Conservation (phyloP, 805 yeast species). For the Vanderwaltozyma tropicalis region DNA sequence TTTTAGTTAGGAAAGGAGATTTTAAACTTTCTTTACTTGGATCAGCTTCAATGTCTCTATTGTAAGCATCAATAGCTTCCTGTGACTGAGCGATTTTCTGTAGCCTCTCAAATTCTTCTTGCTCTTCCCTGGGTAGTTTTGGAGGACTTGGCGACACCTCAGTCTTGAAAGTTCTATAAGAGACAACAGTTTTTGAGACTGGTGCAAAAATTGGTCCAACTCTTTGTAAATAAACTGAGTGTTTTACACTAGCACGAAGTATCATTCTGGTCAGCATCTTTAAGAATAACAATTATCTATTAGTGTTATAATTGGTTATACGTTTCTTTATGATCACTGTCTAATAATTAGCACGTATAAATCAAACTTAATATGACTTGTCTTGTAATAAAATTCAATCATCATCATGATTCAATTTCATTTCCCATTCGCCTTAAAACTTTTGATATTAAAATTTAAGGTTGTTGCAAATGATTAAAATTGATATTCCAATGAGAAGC, state of each 20-base stretch:
- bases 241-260: background rate
- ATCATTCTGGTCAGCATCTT: background rate
- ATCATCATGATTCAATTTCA: too few species aligned
- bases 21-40: conserved; percentile 23
- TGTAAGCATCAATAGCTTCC: conserved; percentile 67
- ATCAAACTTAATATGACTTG: too few species aligned
- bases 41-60: conserved; percentile 34
- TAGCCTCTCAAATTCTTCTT: conserved; percentile 78
- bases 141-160: conserved; percentile 26
- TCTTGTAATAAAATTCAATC: too few species aligned
- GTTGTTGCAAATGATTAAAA: too few species aligned
- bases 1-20: conserved; percentile 30
- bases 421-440: too few species aligned
- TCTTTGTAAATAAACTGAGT: background rate
- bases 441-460: too few species aligned
- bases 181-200: background rate
- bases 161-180: conserved; percentile 7
- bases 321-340: too few species aligned
- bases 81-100: conserved; percentile 74
- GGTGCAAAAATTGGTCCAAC: too few species aligned
- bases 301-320: too few species aligned
- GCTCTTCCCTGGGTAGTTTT: conserved; percentile 26
- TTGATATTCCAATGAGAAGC: too few species aligned
- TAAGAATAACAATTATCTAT: too few species aligned
- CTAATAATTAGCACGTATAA: too few species aligned